These are phyloP conservation scores for Colletotrichum cordylinicola DNA, from an alignment of 2,329 filamentous ascomycete genomes.

Conservation along the genomic window DNA sequence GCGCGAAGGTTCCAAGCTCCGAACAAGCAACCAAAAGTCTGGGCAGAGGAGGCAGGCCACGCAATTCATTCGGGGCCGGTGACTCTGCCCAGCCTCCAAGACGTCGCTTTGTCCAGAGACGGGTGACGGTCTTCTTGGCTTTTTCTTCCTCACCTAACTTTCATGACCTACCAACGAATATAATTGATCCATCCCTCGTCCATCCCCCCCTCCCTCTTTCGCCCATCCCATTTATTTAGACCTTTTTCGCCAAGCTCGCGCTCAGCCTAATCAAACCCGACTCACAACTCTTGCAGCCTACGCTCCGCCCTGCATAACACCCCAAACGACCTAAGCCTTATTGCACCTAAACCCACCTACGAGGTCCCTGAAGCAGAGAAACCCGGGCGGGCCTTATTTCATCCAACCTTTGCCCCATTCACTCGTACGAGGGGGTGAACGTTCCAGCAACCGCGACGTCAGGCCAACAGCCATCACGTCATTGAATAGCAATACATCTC, in stretches of 20 bases:
- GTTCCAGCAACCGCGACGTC: background rate
- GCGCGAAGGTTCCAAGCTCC: background rate
- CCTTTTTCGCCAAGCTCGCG: background rate
- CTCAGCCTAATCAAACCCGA: background rate
- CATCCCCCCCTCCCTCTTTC: background rate
- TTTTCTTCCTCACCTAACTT: background rate
- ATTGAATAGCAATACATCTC: background rate
- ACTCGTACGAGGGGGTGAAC: background rate
- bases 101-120: slow-evolving; percentile 4
- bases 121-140: slow-evolving; percentile 10
- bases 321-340: background rate
- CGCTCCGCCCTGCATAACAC: background rate
- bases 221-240: background rate
- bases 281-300: background rate
- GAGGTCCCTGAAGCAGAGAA: background rate
- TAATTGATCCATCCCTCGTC: slow-evolving; percentile 8
- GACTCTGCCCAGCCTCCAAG: slow-evolving; percentile 21
- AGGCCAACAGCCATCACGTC: slow-evolving; percentile 5
- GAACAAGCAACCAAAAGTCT: background rate
- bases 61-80: slow-evolving; percentile 15
- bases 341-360: background rate
- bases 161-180: slow-evolving; percentile 1
- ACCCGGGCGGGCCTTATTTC: background rate
- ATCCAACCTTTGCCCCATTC: background rate
- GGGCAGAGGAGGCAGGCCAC: slow-evolving; percentile 5